Base-by-base conservation (phyloP, 257 asterid genomes). In the Solanum appendiculatum region DNA sequence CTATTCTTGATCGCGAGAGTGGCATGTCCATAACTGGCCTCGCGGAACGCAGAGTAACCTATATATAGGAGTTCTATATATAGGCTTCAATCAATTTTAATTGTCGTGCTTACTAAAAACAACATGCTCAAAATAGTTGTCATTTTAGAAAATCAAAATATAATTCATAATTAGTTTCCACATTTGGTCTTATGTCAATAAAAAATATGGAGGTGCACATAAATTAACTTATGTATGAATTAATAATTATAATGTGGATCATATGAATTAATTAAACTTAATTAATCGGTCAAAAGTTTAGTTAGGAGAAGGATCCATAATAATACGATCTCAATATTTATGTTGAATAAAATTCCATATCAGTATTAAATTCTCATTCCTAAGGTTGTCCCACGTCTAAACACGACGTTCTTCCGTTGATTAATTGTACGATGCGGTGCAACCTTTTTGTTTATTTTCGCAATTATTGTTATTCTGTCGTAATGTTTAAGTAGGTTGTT, bases 21-120 rank as follows among this genome's bases (percentile, higher is more conserved):
- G 21, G 98, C 99, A 75, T 96, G 99, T 3, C 99, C 99, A n/a
- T 91, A 96, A 91, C 99, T 96, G 1, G 99, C 97, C 93, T 96
- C 98, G 0, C 97, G 90, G 31, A 88, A 94, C 37, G 96, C 97
- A 4, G 98, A 95, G 90, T 95, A 95, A n/a, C n/a, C n/a, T n/a
- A n/a, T n/a, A n/a, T n/a, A n/a, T n/a, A n/a, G n/a, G n/a, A n/a
- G n/a, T n/a, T 51, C 23, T n/a, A 23, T 75, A 42, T 77, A 42
- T 77, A 39, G 20, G 14, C 64, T 56, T 25, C 64, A 56, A 56
- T 21, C n/a, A 7, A 63, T 63, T 63, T n/a, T 11, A 63, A 7
- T 10, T 14, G 70, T 10, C 69, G n/a, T 60, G 29, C 69, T 60
- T n/a, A n/a, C 69, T 60, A n/a, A 10, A 20, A 5, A 15, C 7